phyloP scores from a whole-genome alignment of 768 basidiomycete species.

The Podaxis sp. region DNA sequence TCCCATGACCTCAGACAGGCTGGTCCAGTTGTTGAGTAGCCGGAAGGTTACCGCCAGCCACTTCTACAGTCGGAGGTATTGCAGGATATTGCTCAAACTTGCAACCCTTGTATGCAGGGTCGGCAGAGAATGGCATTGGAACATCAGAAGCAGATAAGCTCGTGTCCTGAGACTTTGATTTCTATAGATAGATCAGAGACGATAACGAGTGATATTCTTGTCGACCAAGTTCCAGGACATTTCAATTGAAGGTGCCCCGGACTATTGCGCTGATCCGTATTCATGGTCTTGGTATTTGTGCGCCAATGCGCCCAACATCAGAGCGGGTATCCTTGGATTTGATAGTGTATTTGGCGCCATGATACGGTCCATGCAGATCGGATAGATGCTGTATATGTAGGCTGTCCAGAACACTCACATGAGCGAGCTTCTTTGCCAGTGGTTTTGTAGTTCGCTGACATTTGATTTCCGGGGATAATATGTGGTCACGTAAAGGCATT shows the following conservation, averaged over 20 bases:
- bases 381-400: not conserved
- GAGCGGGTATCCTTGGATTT: no score
- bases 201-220: not conserved
- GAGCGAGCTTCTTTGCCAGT: not conserved
- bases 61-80: not conserved
- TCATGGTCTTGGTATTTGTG: not conserved
- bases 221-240: not conserved
- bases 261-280: not conserved
- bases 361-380: constrained; percentile 1
- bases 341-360: not conserved
- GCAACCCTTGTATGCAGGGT: not conserved
- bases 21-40: not conserved
- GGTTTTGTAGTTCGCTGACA: not conserved
- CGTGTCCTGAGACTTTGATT: not conserved
- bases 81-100: not conserved
- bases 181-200: not conserved
- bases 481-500: not conserved
- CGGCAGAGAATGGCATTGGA: not conserved
- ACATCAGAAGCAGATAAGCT: not conserved
- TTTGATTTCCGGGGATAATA: constrained; percentile 8
- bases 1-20: no score
- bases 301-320: not conserved
- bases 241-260: not conserved
- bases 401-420: not conserved
- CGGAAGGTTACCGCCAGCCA: not conserved